Conservation (phyloP, 106 monocot species). For the Triglochin maritima region DNA sequence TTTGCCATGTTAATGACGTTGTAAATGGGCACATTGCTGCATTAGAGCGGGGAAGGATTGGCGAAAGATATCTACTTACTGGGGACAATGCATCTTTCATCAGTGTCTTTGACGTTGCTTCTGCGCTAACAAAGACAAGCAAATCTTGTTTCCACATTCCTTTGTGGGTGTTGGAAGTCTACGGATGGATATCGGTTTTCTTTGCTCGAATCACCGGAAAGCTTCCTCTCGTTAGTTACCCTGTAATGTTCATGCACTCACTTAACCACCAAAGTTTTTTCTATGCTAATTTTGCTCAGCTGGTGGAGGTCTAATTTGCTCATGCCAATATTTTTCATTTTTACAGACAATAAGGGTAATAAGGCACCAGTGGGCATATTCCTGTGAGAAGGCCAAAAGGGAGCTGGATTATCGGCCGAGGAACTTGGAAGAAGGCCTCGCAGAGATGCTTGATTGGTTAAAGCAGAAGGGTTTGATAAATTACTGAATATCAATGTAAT, state of each 20-base stretch:
- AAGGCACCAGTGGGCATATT: slow-evolving; percentile 87
- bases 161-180: slow-evolving; percentile 55
- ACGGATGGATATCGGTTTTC: slow-evolving; percentile 86
- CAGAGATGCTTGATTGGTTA: slow-evolving; percentile 72
- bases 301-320: not conserved
- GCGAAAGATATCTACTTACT: slow-evolving; percentile 88
- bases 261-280: not conserved
- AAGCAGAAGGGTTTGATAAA: slow-evolving; percentile 49
- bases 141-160: slow-evolving; percentile 71
- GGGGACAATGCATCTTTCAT: slow-evolving; percentile 77
- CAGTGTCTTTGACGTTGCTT: slow-evolving; percentile 51
- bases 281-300: not conserved
- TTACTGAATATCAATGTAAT: slow-evolving; percentile 28
- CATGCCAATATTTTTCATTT: not conserved
- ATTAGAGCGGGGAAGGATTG: slow-evolving; percentile 56
- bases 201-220: slow-evolving; percentile 63
- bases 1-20: slow-evolving; percentile 88
- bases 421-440: slow-evolving; percentile 69
- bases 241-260: slow-evolving; percentile 32
- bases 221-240: slow-evolving; percentile 86
- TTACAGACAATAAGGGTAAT: slow-evolving; percentile 51
- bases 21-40: slow-evolving; percentile 73
- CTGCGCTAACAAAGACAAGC: slow-evolving; percentile 54
- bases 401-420: slow-evolving; percentile 72
- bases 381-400: slow-evolving; percentile 74